Conservation (phyloP, 129 eudicot genomes). For the Helichrysum umbraculigerum region DNA sequence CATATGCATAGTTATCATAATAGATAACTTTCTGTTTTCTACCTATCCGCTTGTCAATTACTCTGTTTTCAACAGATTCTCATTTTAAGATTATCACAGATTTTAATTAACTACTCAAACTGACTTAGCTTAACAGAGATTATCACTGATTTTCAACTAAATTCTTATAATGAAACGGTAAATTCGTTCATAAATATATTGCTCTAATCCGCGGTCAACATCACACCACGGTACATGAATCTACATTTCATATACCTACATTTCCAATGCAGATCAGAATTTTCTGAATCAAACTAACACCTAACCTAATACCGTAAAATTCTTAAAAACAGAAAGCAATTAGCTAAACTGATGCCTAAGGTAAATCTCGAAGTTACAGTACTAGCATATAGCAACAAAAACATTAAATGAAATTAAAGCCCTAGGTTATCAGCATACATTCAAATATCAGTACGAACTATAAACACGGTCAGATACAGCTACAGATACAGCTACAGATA, state of each 20-base stretch:
- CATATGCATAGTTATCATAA: neutral
- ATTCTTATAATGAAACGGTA: neutral
- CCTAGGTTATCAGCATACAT: neutral
- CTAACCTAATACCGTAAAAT: conserved; percentile 11
- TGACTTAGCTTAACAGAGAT: conserved; percentile 6
- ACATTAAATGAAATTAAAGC: neutral
- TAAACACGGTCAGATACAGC: neutral
- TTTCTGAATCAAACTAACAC: conserved; percentile 6
- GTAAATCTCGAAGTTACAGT: neutral
- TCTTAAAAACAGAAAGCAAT: neutral
- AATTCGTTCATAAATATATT: neutral
- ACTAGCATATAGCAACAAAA: neutral
- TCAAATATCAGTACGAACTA: neutral
- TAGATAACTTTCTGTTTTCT: neutral
- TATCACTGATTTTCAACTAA: too few relatives aligned
- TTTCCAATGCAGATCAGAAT: conserved; percentile 6
- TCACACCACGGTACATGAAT: conserved; percentile 4
- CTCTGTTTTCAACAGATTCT: conserved; percentile 8
- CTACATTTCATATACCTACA: neutral
- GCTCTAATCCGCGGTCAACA: conserved; percentile 6
- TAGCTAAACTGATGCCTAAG: conserved; percentile 6
- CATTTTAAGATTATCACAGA: neutral
- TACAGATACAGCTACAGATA: neutral
- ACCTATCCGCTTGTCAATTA: conserved; percentile 6
- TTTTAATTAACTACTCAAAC: neutral